Evolutionary conservation across 2,329 filamentous ascomycete genomes (phyloP), one percentile per base, ranked within the genome.

Genomic region (Pseudogymnoascus sp.): DNA sequence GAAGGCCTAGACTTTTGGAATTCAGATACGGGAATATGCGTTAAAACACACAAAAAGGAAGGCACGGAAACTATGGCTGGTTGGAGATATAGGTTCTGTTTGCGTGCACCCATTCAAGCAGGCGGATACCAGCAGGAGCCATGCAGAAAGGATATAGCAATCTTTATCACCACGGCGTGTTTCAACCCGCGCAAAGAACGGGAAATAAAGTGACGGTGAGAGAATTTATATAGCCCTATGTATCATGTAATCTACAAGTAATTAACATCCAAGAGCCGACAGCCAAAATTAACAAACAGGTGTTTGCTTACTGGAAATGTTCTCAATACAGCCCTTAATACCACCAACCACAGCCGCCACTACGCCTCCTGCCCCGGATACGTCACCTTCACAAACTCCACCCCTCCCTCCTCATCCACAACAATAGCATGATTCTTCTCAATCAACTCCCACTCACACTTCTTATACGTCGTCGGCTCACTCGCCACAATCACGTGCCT

Each of bases 381-480:
- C 30, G 18, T 58, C 54, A 58, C 30, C 16, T 37, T 9, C 30
- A 35, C 35, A 35, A 35, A 58, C 18, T 38, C 35, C 54, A 35
- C 54, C 11, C 12, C 28, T 2, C 54, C 54, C 18, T 71, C 62
- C 12, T 73, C 74, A 66, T 76, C 73, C 2, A 78, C 77, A 30
- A 75, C 65, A 35, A 81, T 64, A 34, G 71, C 73, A 64, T 74
- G 72, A 65, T 82, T 82, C 66, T 73, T 75, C 30, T 72, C 72
- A 63, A 82, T 78, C 62, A 82, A 65, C 62, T 76, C 70, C 80
- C 80, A 82, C 59, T 82, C 79, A 18, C 72, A 70, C 57, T 76
- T 72, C 65, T 79, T 76, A 64, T 78, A 82, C 7, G 80, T 82
- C 25, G 76, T 79, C 11, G 80, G 80, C 70, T 83, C 80, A 64